Conservation (phyloP, 352 stramenopile genomes). For the Elongisporangium prolatum region DNA sequence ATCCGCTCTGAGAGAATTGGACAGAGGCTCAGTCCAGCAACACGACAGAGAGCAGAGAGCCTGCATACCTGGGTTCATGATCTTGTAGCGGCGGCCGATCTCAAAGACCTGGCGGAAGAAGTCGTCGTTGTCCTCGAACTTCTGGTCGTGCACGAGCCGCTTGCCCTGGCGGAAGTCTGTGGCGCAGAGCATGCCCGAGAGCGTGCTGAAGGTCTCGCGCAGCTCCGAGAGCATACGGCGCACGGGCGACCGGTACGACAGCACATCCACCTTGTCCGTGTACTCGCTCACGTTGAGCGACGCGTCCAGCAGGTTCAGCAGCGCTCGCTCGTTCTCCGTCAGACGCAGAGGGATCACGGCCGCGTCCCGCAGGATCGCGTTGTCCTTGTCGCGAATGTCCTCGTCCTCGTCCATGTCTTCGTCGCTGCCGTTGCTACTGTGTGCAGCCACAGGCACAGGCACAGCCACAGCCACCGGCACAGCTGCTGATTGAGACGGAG, state of each 20-base stretch:
- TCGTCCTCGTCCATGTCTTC: slow-evolving; percentile 17
- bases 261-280: slow-evolving; percentile 91
- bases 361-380: slow-evolving; percentile 28
- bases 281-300: slow-evolving; percentile 89
- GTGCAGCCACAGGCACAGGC: slow-evolving; percentile 1
- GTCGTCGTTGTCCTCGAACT: slow-evolving; percentile 70
- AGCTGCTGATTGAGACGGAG: background rate
- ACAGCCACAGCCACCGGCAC: background rate
- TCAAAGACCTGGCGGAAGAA: slow-evolving; percentile 87
- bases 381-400: slow-evolving; percentile 11
- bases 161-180: slow-evolving; percentile 61
- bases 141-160: slow-evolving; percentile 43
- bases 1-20: slow-evolving; percentile 57
- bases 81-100: slow-evolving; percentile 93
- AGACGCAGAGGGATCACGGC: slow-evolving; percentile 69
- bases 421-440: slow-evolving; percentile 9
- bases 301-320: slow-evolving; percentile 77
- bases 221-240: slow-evolving; percentile 76
- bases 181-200: slow-evolving; percentile 57
- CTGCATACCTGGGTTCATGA: slow-evolving; percentile 88
- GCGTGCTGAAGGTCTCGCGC: slow-evolving; percentile 53
- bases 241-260: slow-evolving; percentile 60
- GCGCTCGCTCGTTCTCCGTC: slow-evolving; percentile 51
- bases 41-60: background rate
- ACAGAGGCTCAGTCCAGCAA: background rate